Base-by-base conservation (phyloP, 306 rosid genomes). In the Cucurbita argyrosperma region DNA sequence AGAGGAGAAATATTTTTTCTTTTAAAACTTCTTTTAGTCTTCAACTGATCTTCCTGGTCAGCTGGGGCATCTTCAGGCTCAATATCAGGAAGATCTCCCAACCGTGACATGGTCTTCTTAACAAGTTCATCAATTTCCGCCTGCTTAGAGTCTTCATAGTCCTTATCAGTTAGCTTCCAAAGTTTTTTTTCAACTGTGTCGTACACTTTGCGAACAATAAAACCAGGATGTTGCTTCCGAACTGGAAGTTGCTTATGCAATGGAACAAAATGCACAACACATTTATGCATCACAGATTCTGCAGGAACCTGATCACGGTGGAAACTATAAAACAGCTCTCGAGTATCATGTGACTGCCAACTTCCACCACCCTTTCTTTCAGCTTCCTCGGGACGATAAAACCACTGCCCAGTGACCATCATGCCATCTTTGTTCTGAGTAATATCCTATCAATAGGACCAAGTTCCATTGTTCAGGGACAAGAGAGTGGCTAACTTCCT, bases 371-470 rank as follows among this genome's bases (percentile, higher is more conserved):
- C 93, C 79, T 84, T 88, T 76, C 74, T 84, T 74, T 85, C 96
- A 69, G 99, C 99, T 83, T 95, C 99, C 85, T 91, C 99, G 3
- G 99, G 99, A 30, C 99, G 96, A 84, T 95, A 95, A 81, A 95
- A 95, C 99, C 99, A 91, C 71, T 94, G 99, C 46, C 99, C 92
- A 3, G 88, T 82, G 67, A 94, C 85, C 92, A 83, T 85, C 79
- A 94, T 77, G 77, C 95, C 92, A 71, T 71, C 82, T 74, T 54
- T 78, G 26, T 82, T 69, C 83, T 78, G 89, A 11, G 86, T 68
- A 51, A 94, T 91, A 73, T 91, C 99, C 99, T 94, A 83, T 70
- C 75, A 83, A 58, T 14, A 71, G 21, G 77, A 60, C 74, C 43
- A 54, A 63, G 75, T 56, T 53, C 76, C 78, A 83, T 69, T 38